Percentiles rank a stretch among this genome's conserved stretches.
phyloP scores from a whole-genome alignment of 1,284 basidiomycete genomes.

The Ustilago nuda region DNA sequence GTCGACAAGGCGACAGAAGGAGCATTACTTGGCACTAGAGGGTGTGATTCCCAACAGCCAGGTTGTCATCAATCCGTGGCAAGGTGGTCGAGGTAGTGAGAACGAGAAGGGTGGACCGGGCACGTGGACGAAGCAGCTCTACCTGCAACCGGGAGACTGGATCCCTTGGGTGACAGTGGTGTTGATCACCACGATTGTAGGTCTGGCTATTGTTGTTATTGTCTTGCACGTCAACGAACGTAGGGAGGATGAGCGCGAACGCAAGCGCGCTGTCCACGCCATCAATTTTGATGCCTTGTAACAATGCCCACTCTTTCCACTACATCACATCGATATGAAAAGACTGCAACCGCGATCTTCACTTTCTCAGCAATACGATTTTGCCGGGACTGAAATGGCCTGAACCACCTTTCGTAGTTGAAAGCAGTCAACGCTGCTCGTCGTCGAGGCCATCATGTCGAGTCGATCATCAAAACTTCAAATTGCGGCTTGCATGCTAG shows the following conservation, averaged over 20 bases:
- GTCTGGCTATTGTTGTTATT: slow-evolving; percentile 85
- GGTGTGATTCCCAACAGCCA: slow-evolving; percentile 98
- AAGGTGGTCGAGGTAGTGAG: slow-evolving; percentile 61
- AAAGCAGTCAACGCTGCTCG: background rate
- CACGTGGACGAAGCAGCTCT: slow-evolving; percentile 88
- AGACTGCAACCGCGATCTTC: too few relatives aligned
- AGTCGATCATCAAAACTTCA: background rate
- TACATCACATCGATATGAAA: background rate
- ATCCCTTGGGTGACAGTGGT: slow-evolving; percentile 94
- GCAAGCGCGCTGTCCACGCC: slow-evolving; percentile 85
- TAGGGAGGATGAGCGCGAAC: slow-evolving; percentile 89
- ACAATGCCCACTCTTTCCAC: background rate
- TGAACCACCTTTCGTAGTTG: background rate
- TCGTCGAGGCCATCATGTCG: background rate
- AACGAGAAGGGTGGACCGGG: slow-evolving; percentile 33
- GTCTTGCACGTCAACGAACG: slow-evolving; percentile 92
- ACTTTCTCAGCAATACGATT: too few relatives aligned
- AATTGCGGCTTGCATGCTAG: background rate
- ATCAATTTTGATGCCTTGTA: slow-evolving; percentile 96
- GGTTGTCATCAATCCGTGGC: slow-evolving; percentile 89
- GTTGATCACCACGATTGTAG: slow-evolving; percentile 79
- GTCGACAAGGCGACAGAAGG: slow-evolving; percentile 71
- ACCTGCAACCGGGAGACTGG: slow-evolving; percentile 94
- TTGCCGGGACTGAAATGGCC: too few relatives aligned
- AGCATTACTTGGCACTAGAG: slow-evolving; percentile 89